Evolutionary conservation across 108 stramenopile species (phyloP), one percentile per base, ranked within the genome.

Genomic region (Cylindrotheca closterium): DNA sequence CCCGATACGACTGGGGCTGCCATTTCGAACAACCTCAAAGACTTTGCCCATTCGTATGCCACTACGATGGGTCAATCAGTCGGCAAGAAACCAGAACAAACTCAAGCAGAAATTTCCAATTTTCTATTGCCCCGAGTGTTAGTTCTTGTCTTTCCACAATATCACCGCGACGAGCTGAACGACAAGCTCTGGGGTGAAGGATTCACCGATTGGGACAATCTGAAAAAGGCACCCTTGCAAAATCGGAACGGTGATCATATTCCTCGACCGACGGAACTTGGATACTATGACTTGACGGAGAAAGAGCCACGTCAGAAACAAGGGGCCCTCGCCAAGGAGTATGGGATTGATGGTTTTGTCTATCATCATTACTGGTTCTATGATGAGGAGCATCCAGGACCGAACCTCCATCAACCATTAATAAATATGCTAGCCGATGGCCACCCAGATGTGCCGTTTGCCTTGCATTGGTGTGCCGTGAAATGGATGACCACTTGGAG

Each of bases 301-400:
- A 33, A 30, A 5, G 46, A 63, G 42, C 45, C 68, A 0, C 69
- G 86, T 23, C 54, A 68, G 37, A 33, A 31, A 26, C 86, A 87
- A 25, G 80, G 80, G 1, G 62, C 77, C 28, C 47, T 84, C 25
- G 86, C 86, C 4, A 58, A 57, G 3, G 33, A 77, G 55, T 75
- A 80, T 73, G 79, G 76, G 10, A 75, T 87, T 28, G 83, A 87
- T 70, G 86, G 83, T 10, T 80, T 87, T 47, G 60, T 84, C 32
- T 80, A 73, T 67, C 86, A 87, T 73, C 78, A 79, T 61, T 87
- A 84, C 63, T 82, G 86, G 83, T 87, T 87, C 47, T 78, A 84
- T 70, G 86, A 87, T 54, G 51, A 34, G 3, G 10, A 30, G 30
- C 63, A 80, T 50, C 74, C 71, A 34, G 73, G 76, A 42, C 86